These are phyloP conservation scores for Hypoxylon subgilvum DNA, from an alignment of 495 filamentous ascomycete species.

Conservation along the genomic window DNA sequence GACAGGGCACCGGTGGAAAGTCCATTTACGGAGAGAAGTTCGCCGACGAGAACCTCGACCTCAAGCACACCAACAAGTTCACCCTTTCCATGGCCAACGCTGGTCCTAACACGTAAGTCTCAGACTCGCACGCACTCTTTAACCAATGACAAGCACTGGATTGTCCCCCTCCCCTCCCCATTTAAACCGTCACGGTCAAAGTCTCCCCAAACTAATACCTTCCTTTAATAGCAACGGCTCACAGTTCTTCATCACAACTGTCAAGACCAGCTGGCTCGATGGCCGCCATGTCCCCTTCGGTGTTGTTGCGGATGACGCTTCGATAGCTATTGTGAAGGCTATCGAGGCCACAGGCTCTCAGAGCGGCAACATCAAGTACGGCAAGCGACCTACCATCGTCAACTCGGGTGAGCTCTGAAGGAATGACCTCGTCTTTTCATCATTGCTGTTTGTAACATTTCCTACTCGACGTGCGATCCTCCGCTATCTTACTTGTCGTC, in stretches of 20 bases:
- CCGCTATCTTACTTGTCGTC: constrained; percentile 10
- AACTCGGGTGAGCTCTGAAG: constrained; percentile 60
- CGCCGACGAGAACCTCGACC: constrained; percentile 76
- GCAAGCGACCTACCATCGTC: constrained; percentile 71
- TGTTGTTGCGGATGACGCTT: constrained; percentile 70
- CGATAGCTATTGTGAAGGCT: constrained; percentile 68
- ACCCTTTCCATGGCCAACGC: constrained; percentile 86
- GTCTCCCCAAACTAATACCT: constrained; percentile 12
- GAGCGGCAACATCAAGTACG: constrained; percentile 66
- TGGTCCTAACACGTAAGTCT: constrained; percentile 74
- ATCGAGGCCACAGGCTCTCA: constrained; percentile 73
- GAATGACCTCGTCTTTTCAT: neutral
- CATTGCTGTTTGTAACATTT: constrained; percentile 30
- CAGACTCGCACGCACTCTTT: neutral
- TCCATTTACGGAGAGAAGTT: constrained; percentile 91
- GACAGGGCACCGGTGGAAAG: constrained; percentile 80
- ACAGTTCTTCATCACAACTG: constrained; percentile 81
- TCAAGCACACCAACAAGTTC: constrained; percentile 66
- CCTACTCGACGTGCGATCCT: constrained; percentile 20
- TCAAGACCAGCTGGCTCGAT: constrained; percentile 74
- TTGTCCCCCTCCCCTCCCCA: too few species aligned
- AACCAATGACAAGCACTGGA: too few species aligned
- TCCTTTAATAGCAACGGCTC: constrained; percentile 66
- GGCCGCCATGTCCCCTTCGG: constrained; percentile 85
- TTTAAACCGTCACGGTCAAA: too few species aligned